phyloP scores from a whole-genome alignment of 1,284 basidiomycete genomes.

The Cryptococcus depauperatus region DNA sequence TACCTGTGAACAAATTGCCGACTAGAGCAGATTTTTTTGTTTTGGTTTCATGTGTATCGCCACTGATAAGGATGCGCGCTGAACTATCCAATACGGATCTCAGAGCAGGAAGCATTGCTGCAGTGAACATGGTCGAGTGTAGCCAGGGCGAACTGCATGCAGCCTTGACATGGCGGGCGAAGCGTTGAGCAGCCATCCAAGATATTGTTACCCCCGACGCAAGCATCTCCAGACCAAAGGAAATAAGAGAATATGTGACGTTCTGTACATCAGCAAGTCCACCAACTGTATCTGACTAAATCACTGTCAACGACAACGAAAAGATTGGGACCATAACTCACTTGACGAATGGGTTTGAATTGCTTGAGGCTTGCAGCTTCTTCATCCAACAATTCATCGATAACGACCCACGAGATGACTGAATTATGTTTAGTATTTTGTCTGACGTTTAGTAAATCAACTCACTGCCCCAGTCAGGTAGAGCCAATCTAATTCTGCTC shows the following conservation, averaged over 20 bases:
- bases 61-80: conserved; percentile 13
- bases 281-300: conserved; percentile 17
- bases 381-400: conserved; percentile 32
- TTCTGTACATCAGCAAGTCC: conserved; percentile 27
- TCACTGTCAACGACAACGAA: neutral
- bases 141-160: conserved; percentile 25
- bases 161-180: conserved; percentile 36
- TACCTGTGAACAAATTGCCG: conserved; percentile 31
- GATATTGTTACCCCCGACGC: conserved; percentile 24
- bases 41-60: conserved; percentile 10
- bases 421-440: neutral
- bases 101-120: conserved; percentile 28
- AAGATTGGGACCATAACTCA: conserved; percentile 1
- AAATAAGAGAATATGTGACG: conserved; percentile 22
- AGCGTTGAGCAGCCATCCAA: conserved; percentile 27
- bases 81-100: conserved; percentile 29
- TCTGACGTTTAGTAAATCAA: neutral
- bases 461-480: conserved; percentile 33
- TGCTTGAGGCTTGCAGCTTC: conserved; percentile 21
- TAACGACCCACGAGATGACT: conserved; percentile 32
- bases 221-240: conserved; percentile 34
- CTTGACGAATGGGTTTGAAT: conserved; percentile 15
- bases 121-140: conserved; percentile 15
- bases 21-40: conserved; percentile 23
- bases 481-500: conserved; percentile 11